Evolutionary conservation across 495 filamentous ascomycete genomes (phyloP).

Genomic region (Aspergillus egyptiacus): DNA sequence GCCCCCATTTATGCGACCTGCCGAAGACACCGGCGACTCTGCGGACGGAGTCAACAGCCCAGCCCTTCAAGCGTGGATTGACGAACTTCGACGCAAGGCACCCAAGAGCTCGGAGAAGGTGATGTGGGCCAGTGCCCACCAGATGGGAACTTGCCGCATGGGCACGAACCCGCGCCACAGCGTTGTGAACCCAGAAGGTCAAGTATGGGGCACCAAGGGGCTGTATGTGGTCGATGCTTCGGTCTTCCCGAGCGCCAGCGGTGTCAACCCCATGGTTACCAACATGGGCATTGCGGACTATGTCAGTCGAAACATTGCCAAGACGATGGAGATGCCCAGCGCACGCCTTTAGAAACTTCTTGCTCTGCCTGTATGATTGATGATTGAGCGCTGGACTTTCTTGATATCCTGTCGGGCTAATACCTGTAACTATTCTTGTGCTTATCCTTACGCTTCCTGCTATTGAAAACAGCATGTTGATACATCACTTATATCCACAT

Average conservation of each 20-base stretch:
- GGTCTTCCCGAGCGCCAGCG: slow-evolving; percentile 82
- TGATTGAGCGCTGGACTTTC: slow-evolving; percentile 1
- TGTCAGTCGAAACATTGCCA: slow-evolving; percentile 35
- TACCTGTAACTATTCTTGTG: slow-evolving; percentile 8
- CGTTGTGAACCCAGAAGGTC: slow-evolving; percentile 70
- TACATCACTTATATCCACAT: too few species aligned
- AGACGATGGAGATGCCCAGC: slow-evolving; percentile 20
- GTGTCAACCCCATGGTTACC: slow-evolving; percentile 92
- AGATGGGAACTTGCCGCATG: slow-evolving; percentile 92
- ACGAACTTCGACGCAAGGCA: slow-evolving; percentile 50
- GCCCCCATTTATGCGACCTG: slow-evolving; percentile 58
- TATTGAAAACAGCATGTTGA: not conserved
- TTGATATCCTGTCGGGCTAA: slow-evolving; percentile 1
- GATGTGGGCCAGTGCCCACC: slow-evolving; percentile 65
- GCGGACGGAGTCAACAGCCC: slow-evolving; percentile 57
- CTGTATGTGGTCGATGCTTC: slow-evolving; percentile 82
- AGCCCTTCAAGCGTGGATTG: slow-evolving; percentile 63
- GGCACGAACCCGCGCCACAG: slow-evolving; percentile 49
- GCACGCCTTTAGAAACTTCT: slow-evolving; percentile 10
- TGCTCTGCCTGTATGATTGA: not conserved
- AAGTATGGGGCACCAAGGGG: slow-evolving; percentile 68
- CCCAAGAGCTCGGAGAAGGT: slow-evolving; percentile 39
- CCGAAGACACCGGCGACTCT: slow-evolving; percentile 25
- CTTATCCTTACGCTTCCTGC: not conserved
- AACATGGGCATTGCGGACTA: slow-evolving; percentile 72